These are phyloP conservation scores for Populus hybrid DNA, from an alignment of 441 rosid species.

Conservation along the genomic window DNA sequence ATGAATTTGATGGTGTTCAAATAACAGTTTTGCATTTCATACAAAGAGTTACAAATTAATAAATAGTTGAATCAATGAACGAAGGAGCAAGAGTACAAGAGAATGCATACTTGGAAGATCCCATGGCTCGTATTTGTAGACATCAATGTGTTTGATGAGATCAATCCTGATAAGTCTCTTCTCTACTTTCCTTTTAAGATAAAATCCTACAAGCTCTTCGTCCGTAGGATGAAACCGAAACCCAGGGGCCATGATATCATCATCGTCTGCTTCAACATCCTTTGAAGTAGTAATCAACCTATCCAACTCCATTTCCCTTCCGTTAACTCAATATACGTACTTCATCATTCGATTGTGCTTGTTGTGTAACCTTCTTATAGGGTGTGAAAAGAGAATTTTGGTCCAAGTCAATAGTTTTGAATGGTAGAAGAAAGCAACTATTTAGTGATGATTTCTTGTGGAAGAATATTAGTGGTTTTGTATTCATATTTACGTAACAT, in stretches of 20 bases:
- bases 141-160: constrained; percentile 51
- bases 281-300: background rate
- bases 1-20: background rate
- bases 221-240: constrained; percentile 68
- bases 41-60: background rate
- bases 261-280: constrained; percentile 13
- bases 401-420: no score
- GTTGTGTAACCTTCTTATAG: background rate
- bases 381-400: no score
- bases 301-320: background rate
- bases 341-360: background rate
- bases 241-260: constrained; percentile 40
- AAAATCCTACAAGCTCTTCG: constrained; percentile 61
- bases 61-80: background rate
- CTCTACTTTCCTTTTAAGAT: constrained; percentile 62
- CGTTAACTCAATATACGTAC: background rate
- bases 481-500: background rate
- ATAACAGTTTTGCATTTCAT: background rate
- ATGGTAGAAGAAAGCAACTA: no score
- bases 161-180: constrained; percentile 45
- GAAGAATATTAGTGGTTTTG: background rate
- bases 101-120: constrained; percentile 55
- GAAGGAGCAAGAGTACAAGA: background rate
- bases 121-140: constrained; percentile 70
- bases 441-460: background rate